Evolutionary conservation across 306 rosid genomes (phyloP).

Genomic region (Astragalus glycyphyllos): DNA sequence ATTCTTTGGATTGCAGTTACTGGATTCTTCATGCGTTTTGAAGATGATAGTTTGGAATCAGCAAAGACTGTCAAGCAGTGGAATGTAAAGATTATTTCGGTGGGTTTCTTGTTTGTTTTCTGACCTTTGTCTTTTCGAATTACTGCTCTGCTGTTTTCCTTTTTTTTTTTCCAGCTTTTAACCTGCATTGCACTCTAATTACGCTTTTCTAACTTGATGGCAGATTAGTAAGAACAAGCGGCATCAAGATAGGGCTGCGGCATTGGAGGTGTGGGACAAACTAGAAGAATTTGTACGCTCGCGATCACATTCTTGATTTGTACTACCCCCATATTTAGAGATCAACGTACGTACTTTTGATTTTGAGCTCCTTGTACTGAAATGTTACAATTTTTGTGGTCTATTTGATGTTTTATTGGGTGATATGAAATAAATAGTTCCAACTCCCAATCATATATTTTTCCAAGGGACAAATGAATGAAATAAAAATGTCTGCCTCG

Average conservation of each 20-base stretch:
- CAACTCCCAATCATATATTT: neutral
- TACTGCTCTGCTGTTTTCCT: constrained; percentile 10
- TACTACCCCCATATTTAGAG: constrained; percentile 6
- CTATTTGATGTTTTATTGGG: constrained; percentile 5
- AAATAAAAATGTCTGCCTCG: too few species aligned
- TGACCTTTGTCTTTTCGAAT: neutral
- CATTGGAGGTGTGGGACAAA: constrained; percentile 98
- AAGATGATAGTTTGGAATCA: constrained; percentile 89
- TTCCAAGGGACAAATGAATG: neutral
- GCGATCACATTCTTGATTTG: constrained; percentile 81
- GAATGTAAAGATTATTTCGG: constrained; percentile 98
- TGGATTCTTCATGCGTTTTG: constrained; percentile 61
- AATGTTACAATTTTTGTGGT: constrained; percentile 26
- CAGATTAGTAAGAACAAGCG: constrained; percentile 99
- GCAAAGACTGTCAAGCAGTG: constrained; percentile 95
- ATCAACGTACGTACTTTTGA: constrained; percentile 37
- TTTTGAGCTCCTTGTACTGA: constrained; percentile 32
- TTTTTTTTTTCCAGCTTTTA: neutral
- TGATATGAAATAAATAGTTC: constrained; percentile 19
- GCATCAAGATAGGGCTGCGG: constrained; percentile 98
- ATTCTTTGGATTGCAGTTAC: constrained; percentile 47
- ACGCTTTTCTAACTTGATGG: constrained; percentile 22
- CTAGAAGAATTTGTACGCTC: constrained; percentile 94
- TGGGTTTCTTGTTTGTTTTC: constrained; percentile 36
- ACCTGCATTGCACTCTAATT: constrained; percentile 2